Base-by-base conservation (phyloP, 495 filamentous ascomycete species). In the Physcia stellaris region DNA sequence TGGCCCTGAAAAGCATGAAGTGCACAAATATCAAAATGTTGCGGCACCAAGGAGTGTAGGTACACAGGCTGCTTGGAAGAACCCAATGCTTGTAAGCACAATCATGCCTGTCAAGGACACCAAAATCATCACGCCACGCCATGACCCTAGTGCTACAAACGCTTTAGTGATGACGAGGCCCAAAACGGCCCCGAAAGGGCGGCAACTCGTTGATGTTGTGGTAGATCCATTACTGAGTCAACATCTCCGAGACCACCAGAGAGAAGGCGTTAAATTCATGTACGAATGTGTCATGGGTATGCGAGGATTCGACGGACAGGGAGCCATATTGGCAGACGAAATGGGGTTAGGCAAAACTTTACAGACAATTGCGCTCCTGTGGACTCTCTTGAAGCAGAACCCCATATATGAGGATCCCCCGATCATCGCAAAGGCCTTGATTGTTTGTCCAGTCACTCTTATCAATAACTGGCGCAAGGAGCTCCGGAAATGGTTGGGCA, bases 251-350 rank as follows among this genome's bases (percentile, higher is more conserved):
- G 68, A 72, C 24, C 83, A 88, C 55, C 82, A 88, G 56, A 70
- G 80, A 3, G 78, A 83, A 46, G 82, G 82, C 32, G 76, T 86
- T 12, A 63, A 71, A 42, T 88, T 88, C 47, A 56, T 88, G 27
- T 88, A 88, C 47, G 81, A 86, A 55, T 86, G 82, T 54, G 75
- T 88, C 0, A 88, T 88, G 82, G 82, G 82, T 9, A 71, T 84
- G 68, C 63, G 77, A 29, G 53, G 62, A 20, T 83, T 73, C 45
- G 74, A 77, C 44, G 80, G 82, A 0, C 71, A 79, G 50, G 82
- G 82, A 9, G 81, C 79, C 2, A 79, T 88, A 38, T 59, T 88
- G 22, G 83, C 83, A 3, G 82, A 88, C 50, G 83, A 86, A 45
- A 87, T 87, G 82, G 82, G 82, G 2, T 48, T 87, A 6, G 82